Evolutionary conservation across 306 rosid species (phyloP), one percentile per base, ranked within the genome.

Genomic region (Cucumis melo): DNA sequence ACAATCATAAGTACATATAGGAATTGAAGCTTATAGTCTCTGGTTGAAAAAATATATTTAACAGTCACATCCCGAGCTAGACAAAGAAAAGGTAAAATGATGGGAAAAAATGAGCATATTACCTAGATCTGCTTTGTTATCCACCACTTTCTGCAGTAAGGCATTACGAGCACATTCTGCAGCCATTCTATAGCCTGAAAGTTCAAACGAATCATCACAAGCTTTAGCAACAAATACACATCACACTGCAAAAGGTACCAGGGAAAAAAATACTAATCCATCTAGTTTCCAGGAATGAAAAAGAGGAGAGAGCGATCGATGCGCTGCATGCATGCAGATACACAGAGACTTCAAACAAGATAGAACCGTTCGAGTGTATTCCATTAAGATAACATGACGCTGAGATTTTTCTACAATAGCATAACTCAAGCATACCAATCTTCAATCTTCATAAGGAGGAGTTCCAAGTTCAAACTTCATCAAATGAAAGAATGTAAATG

Each of bases 121-220:
- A 88, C 99, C 98, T 65, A 89, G 72, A 86, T 94, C 96, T 34
- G 76, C 87, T 85, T 87, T 90, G 79, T 94, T 94, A 83, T 94
- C 99, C 68, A 90, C 87, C 63, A 90, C 99, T 83, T 85, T 94
- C 77, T 59, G 83, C 81, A 90, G 85, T 88, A 95, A 80, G 48
- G 92, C 92, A 87, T 87, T 60, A 29, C 90, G 91, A 21, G 98
- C 96, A 82, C 97, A 95, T 84, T 90, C 98, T 38, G 90, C 89
- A 17, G 98, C 99, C 99, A 94, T 94, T 59, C 96, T 92, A 79
- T 85, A 94, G 83, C 99, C 99, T 95, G 79, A 36, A 32, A 32
- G 73, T 19, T 64, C 51, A 23, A 82, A 78, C 4, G 38, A 60
- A 44, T 27, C 21, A 48, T 60, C 44, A 72, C 53, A 61, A 44